These are phyloP conservation scores for Millerozyma acaciae DNA, from an alignment of 805 yeast genomes.

Conservation along the genomic window DNA sequence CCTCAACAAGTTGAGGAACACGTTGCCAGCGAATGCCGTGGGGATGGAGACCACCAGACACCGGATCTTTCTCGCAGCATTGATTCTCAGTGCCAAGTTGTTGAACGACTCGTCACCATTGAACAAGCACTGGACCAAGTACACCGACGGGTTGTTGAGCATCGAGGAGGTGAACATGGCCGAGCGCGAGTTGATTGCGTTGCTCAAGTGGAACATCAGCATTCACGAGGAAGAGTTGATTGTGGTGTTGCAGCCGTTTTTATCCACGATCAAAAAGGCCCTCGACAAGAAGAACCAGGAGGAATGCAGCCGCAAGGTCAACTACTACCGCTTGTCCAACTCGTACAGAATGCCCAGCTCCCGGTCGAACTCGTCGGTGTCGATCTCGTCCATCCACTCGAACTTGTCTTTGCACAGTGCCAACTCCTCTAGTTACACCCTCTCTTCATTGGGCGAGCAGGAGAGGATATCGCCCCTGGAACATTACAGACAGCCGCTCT, in stretches of 20 bases:
- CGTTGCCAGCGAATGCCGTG: conserved; percentile 80
- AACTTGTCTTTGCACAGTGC: conserved; percentile 17
- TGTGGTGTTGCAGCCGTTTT: conserved; percentile 67
- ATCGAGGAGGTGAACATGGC: conserved; percentile 82
- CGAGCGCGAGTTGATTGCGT: conserved; percentile 79
- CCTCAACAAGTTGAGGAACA: conserved; percentile 67
- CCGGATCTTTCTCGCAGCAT: conserved; percentile 83
- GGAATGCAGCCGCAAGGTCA: conserved; percentile 24
- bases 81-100: conserved; percentile 87
- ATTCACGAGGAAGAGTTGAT: conserved; percentile 69
- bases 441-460: conserved; percentile 5
- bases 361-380: conserved; percentile 9
- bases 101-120: conserved; percentile 92
- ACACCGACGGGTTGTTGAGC: conserved; percentile 80
- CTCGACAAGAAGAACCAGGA: conserved; percentile 25
- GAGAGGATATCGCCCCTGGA: neutral
- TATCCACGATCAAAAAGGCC: conserved; percentile 64
- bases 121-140: conserved; percentile 93
- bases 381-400: conserved; percentile 15
- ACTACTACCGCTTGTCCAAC: conserved; percentile 29
- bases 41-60: conserved; percentile 94
- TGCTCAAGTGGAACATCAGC: conserved; percentile 81
- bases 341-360: conserved; percentile 12
- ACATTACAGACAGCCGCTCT: conserved; percentile 7
- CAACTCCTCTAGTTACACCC: conserved; percentile 9